phyloP scores from a whole-genome alignment of 2,329 filamentous ascomycete species.

The Ascochyta clinopodiicola region DNA sequence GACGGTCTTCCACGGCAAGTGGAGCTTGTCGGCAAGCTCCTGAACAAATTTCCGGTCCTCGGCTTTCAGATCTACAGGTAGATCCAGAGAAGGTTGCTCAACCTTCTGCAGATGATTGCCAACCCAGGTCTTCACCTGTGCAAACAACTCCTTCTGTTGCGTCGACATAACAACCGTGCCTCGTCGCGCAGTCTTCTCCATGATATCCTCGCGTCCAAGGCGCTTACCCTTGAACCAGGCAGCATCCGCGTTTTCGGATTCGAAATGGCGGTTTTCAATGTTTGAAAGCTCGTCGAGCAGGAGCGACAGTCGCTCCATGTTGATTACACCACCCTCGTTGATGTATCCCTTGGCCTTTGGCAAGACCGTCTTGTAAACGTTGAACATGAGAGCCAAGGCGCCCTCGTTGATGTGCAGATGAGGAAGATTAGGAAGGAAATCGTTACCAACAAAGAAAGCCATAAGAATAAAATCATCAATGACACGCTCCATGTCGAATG shows the following conservation, averaged over 20 bases:
- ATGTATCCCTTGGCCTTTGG: conserved; percentile 92
- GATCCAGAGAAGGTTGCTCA: conserved; percentile 65
- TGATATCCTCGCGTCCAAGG: conserved; percentile 71
- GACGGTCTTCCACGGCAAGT: conserved; percentile 69
- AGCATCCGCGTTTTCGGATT: conserved; percentile 85
- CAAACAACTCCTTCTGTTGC: conserved; percentile 81
- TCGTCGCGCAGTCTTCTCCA: conserved; percentile 64
- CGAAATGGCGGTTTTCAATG: conserved; percentile 91
- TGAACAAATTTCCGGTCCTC: conserved; percentile 93
- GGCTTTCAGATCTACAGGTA: conserved; percentile 75
- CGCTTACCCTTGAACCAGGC: conserved; percentile 92
- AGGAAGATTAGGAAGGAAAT: conserved; percentile 96
- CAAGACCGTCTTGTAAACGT: conserved; percentile 89
- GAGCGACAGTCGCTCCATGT: conserved; percentile 77
- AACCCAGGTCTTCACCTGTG: conserved; percentile 81
- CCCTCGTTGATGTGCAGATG: conserved; percentile 98
- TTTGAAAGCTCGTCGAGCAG: conserved; percentile 85
- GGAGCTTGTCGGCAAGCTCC: conserved; percentile 75
- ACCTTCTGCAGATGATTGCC: conserved; percentile 65
- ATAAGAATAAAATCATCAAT: conserved; percentile 99
- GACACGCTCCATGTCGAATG: conserved; percentile 91
- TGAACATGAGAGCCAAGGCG: conserved; percentile 95
- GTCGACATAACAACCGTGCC: conserved; percentile 77
- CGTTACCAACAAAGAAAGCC: conserved; percentile 99
- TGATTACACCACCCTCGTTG: conserved; percentile 93